Base-by-base conservation (phyloP, 1,284 basidiomycete genomes). In the Puccinia hordei region DNA sequence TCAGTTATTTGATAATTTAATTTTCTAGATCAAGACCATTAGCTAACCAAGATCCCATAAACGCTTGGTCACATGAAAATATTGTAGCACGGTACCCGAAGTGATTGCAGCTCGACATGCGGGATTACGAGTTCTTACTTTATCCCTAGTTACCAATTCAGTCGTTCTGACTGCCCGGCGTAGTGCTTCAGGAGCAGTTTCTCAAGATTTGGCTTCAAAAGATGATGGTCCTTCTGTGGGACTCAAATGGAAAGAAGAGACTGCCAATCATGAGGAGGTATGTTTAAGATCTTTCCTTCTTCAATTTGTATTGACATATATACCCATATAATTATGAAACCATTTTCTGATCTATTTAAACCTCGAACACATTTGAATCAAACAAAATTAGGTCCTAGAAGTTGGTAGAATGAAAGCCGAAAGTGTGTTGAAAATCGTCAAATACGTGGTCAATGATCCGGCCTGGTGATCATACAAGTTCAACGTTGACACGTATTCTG, bases 31-130 rank as follows among this genome's bases (percentile, higher is more conserved):
- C 55, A 51, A 30, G 38, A 41, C 38, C 38, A 41, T 41, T 41
- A 41, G 8, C 24, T 30, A 66, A 30, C 10, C 5, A 30, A 49
- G 49, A 68, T 6, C 17, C 33, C 49, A 17, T 24, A n/a, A n/a
- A 27, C 33, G 3, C 44, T 73, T 15, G 53, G 38, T 15, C 27
- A 41, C 38, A 41, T 41, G 38, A 41, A 57, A 8, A 30, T 22
- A 13, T 41, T 5, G 24, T 46, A 75, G 71, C 1, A 73, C 93
- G 0, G 89, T 94, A n/a, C 93, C 93, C 0, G 93, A 94, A 86
- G 92, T 94, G n/a, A 87, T 94, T 24, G 91, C 90, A 0, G 93
- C 92, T 27, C 87, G 90, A 72, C 91, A 93, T 83, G 91, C 81
- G 1, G 84, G 83, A 24, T 77, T 85, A 27, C 65, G 81, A 44